Evolutionary conservation across 495 filamentous ascomycete species (phyloP).

Genomic region (Daldinia decipiens): DNA sequence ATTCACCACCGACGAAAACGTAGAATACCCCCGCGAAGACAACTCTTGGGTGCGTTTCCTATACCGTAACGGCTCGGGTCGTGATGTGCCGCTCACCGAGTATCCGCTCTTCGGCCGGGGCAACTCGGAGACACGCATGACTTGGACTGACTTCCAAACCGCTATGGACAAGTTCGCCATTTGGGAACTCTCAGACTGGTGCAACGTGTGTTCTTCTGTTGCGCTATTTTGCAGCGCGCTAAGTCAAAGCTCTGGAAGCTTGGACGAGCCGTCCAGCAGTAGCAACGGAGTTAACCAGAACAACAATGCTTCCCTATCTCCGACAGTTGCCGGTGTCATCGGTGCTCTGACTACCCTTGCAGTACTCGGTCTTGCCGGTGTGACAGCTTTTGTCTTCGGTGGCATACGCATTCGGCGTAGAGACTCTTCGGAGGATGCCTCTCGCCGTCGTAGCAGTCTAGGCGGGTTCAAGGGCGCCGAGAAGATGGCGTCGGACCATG

Average conservation of each 20-base stretch:
- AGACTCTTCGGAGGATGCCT: conserved; percentile 18
- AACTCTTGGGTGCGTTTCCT: conserved; percentile 55
- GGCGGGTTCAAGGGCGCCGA: conserved; percentile 54
- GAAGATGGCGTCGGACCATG: conserved; percentile 52
- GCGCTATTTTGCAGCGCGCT: conserved; percentile 47
- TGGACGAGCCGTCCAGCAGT: not conserved
- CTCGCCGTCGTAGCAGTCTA: conserved; percentile 32
- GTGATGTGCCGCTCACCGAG: conserved; percentile 31
- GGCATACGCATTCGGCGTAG: conserved; percentile 44
- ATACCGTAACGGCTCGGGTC: conserved; percentile 51
- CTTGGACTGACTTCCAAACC: conserved; percentile 41
- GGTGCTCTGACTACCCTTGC: conserved; percentile 49
- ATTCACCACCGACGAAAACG: conserved; percentile 47
- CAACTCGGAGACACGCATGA: conserved; percentile 41
- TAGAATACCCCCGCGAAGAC: conserved; percentile 35
- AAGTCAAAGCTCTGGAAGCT: conserved; percentile 6
- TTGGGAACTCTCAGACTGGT: conserved; percentile 46
- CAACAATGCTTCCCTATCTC: conserved; percentile 30
- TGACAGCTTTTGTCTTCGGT: conserved; percentile 46
- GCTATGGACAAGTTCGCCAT: conserved; percentile 44
- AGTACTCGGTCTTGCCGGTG: conserved; percentile 32
- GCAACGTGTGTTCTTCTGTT: conserved; percentile 43
- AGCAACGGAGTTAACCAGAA: not conserved
- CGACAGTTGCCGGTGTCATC: conserved; percentile 52
- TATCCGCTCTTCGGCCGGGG: conserved; percentile 51